Evolutionary conservation across 2,329 filamentous ascomycete species (phyloP).

Genomic region (Aureobasidium sp.): DNA sequence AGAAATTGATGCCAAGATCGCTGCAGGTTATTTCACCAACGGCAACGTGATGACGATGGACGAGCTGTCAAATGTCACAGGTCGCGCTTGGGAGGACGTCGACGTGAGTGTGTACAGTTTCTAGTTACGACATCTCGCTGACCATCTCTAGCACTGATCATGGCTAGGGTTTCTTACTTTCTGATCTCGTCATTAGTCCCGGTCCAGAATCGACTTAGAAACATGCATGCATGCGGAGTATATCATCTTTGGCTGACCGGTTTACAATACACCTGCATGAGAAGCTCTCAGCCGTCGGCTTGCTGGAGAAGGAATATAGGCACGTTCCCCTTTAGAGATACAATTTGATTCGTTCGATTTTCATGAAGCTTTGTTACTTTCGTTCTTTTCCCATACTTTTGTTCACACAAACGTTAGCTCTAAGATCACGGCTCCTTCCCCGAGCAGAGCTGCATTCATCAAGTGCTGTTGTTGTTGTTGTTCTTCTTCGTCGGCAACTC

Average conservation of each 20-base stretch:
- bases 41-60: slow-evolving; percentile 83
- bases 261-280: background rate
- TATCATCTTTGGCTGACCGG: background rate
- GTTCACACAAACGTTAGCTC: background rate
- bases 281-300: background rate
- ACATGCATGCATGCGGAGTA: background rate
- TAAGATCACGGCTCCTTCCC: background rate
- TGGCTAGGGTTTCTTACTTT: background rate
- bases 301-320: background rate
- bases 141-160: slow-evolving; percentile 6
- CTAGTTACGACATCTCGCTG: background rate
- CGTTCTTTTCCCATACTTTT: background rate
- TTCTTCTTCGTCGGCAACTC: background rate
- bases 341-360: background rate
- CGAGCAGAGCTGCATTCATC: background rate
- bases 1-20: slow-evolving; percentile 99
- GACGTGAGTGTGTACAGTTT: slow-evolving; percentile 25
- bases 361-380: background rate
- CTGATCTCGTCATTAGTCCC: background rate
- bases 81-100: slow-evolving; percentile 78
- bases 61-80: slow-evolving; percentile 77
- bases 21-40: slow-evolving; percentile 78
- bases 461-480: background rate
- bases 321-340: background rate
- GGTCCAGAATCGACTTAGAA: too few relatives aligned